phyloP scores from a whole-genome alignment of 257 asterid genomes.

The Nicotiana paniculata region DNA sequence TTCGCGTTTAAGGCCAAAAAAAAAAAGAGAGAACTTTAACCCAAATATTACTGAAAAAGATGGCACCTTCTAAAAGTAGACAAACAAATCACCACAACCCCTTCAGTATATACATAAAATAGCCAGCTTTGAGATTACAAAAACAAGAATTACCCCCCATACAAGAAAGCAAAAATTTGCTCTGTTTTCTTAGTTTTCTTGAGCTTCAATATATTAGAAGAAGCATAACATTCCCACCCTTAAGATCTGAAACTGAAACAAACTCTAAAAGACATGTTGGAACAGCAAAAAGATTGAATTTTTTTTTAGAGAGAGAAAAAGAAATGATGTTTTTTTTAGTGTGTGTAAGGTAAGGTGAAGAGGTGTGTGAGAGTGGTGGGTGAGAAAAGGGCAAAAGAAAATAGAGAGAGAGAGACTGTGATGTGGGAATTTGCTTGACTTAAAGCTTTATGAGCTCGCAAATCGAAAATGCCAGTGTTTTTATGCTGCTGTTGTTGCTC shows the following conservation, averaged over 20 bases:
- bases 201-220: not conserved
- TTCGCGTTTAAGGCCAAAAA: not conserved
- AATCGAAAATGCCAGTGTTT: slow-evolving; percentile 63
- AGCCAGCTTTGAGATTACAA: too few relatives aligned
- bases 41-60: not conserved
- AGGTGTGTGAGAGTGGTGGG: slow-evolving; percentile 9
- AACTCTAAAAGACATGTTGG: not conserved
- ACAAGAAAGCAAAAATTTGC: not conserved
- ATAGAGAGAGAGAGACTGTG: slow-evolving; percentile 3
- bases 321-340: not conserved
- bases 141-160: not conserved
- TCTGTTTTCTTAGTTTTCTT: not conserved
- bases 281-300: slow-evolving; percentile 5
- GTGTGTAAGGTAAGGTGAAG: not conserved
- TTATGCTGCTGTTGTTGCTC: slow-evolving; percentile 28
- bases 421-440: not conserved
- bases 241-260: slow-evolving; percentile 7
- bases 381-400: slow-evolving; percentile 4
- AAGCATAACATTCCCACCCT: not conserved
- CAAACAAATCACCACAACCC: not conserved
- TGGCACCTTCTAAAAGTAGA: not conserved
- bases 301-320: not conserved
- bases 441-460: slow-evolving; percentile 36
- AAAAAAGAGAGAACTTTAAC: not conserved
- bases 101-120: not conserved